These are phyloP conservation scores for Mycena olivaceomarginata DNA, from an alignment of 768 basidiomycete genomes.

Conservation along the genomic window DNA sequence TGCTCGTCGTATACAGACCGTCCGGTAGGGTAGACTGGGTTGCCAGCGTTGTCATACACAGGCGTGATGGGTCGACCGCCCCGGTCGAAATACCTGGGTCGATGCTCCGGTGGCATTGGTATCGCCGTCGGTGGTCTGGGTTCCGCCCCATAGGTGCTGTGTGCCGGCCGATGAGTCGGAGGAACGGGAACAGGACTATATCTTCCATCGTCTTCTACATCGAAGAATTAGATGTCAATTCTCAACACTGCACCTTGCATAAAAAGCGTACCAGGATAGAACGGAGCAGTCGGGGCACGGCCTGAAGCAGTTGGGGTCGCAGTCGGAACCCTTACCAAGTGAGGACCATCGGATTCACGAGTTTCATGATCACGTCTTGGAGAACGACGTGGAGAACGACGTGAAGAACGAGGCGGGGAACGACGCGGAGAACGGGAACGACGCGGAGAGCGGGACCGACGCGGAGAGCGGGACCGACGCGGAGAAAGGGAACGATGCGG, in stretches of 20 bases:
- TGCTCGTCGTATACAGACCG: constrained; percentile 30
- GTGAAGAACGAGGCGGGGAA: constrained; percentile 8
- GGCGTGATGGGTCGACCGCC: constrained; percentile 28
- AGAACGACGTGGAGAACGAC: constrained; percentile 38
- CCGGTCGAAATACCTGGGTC: constrained; percentile 27
- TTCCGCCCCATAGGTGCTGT: constrained; percentile 8
- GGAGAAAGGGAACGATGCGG: neutral
- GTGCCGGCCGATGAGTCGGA: neutral
- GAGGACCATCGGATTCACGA: constrained; percentile 36
- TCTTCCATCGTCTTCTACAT: neutral
- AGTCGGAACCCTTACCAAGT: constrained; percentile 37
- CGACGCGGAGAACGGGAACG: constrained; percentile 8
- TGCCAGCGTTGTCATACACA: constrained; percentile 16
- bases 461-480: constrained; percentile 1
- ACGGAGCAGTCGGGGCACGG: constrained; percentile 22
- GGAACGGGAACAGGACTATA: constrained; percentile 21
- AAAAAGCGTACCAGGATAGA: constrained; percentile 15
- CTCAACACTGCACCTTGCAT: too few species aligned
- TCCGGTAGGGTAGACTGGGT: constrained; percentile 21
- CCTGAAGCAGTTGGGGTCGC: too few species aligned
- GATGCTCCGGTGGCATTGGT: constrained; percentile 14
- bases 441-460: neutral
- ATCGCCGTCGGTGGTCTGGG: constrained; percentile 32
- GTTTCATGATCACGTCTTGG: constrained; percentile 1
- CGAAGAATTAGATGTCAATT: neutral